Percentiles rank a stretch among this genome's conserved stretches.
phyloP scores from a whole-genome alignment of 768 basidiomycete genomes.

The Pulveroboletus frians region DNA sequence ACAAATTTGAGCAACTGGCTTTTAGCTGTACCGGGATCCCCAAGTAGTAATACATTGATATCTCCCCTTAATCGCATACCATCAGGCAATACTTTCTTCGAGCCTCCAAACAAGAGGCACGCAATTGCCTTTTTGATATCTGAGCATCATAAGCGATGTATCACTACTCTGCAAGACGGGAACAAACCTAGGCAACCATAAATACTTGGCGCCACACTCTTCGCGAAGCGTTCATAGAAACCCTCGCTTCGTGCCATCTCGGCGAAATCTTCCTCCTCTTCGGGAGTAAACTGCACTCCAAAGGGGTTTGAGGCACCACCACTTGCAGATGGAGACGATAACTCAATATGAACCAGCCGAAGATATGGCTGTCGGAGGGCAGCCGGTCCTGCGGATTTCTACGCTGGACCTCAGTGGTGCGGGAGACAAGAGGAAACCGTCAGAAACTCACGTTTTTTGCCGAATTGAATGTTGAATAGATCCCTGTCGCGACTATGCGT shows the following conservation, averaged over 20 bases:
- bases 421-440: neutral
- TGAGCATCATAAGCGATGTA: slow-evolving; percentile 28
- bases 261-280: slow-evolving; percentile 96
- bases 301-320: slow-evolving; percentile 76
- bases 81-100: slow-evolving; percentile 94
- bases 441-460: slow-evolving; percentile 63
- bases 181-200: slow-evolving; percentile 81
- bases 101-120: slow-evolving; percentile 94
- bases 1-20: slow-evolving; percentile 98
- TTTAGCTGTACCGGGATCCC: slow-evolving; percentile 98
- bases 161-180: neutral
- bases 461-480: slow-evolving; percentile 94
- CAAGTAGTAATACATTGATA: slow-evolving; percentile 93
- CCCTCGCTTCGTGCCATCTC: slow-evolving; percentile 84
- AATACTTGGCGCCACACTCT: slow-evolving; percentile 94
- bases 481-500: slow-evolving; percentile 91
- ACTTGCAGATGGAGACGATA: slow-evolving; percentile 74
- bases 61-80: slow-evolving; percentile 96
- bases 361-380: slow-evolving; percentile 94
- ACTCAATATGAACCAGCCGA: slow-evolving; percentile 85
- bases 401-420: neutral
- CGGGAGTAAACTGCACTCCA: slow-evolving; percentile 83
- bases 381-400: slow-evolving; percentile 80
- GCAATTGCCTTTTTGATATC: slow-evolving; percentile 98
- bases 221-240: slow-evolving; percentile 91